Base-by-base conservation (phyloP, 352 stramenopile genomes). In the Peronospora tabacina region DNA sequence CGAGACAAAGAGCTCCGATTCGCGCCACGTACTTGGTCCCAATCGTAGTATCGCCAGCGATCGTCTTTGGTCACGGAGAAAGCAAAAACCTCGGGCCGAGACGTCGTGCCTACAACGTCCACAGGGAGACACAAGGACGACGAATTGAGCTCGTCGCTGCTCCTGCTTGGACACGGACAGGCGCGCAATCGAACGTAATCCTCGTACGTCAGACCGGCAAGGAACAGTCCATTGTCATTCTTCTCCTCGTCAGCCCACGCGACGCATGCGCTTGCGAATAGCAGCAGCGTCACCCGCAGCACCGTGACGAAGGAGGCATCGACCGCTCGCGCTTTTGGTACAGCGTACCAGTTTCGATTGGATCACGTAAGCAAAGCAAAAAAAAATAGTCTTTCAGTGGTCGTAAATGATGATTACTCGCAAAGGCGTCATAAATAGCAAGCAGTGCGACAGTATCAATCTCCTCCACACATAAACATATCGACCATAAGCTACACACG, bases 41-140 rank as follows among this genome's bases (percentile, higher is more conserved):
- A 92, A 56, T 92, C 82, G 55, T 92, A 92, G 46, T 68, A 66
- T 37, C 76, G 80, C 82, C 82, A 92, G 3, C 70, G 71, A 39
- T 87, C 67, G 15, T 75, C 60, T 0, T 48, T 72, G 6, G 70
- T 54, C 9, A 83, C 68, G 0, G 82, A 92, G 55, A 92, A 92
- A 40, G 75, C 78, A 46, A 89, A 92, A 2, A 92, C 66, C 52
- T 92, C 76, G 12, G 75, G 74, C 38, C 69, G 69, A 16, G 20
- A 16, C 7, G 35, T 55, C 13, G 59, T 52, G 26, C 11, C 22
- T 5, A 34, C 13, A 42, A 66, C 61, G 1, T 53, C 58, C 9
- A 90, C 58, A 6, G 80, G 80, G 2, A 90, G 61, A 62, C 80
- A 90, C 39, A 82, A 54, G 22, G 61, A 70, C 26, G 38, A 46